These are phyloP conservation scores for Apiosordaria backusii DNA, from an alignment of 495 filamentous ascomycete species.

Conservation along the genomic window DNA sequence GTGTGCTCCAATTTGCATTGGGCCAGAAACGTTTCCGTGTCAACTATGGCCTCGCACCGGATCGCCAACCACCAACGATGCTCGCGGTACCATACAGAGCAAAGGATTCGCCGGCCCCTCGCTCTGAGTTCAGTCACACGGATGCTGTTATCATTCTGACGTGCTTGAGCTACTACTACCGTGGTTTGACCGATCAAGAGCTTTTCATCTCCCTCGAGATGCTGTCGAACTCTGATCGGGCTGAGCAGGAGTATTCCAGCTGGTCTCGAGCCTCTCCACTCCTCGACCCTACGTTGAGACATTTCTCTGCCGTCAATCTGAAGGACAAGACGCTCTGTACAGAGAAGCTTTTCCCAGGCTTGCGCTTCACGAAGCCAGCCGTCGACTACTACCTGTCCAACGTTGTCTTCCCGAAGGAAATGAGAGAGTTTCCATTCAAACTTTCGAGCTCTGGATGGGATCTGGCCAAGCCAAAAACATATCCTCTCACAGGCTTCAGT, in stretches of 20 bases:
- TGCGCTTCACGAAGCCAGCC: constrained; percentile 49
- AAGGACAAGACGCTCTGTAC: constrained; percentile 45
- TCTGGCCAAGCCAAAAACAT: constrained; percentile 45
- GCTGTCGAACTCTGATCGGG: constrained; percentile 55
- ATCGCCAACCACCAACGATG: constrained; percentile 39
- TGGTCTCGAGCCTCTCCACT: constrained; percentile 46
- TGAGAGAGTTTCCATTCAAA: constrained; percentile 61
- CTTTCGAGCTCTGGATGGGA: constrained; percentile 71
- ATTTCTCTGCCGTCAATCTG: constrained; percentile 58
- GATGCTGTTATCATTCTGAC: constrained; percentile 68
- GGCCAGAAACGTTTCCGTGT: constrained; percentile 62
- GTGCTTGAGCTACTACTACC: constrained; percentile 65
- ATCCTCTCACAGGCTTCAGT: constrained; percentile 64
- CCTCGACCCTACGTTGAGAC: constrained; percentile 40
- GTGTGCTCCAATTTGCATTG: constrained; percentile 54
- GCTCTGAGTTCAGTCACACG: constrained; percentile 71
- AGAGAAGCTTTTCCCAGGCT: constrained; percentile 47
- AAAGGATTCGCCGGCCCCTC: constrained; percentile 60
- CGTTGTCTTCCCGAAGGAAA: constrained; percentile 63
- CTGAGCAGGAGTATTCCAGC: constrained; percentile 46
- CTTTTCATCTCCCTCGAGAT: constrained; percentile 47
- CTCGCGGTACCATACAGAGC: constrained; percentile 70
- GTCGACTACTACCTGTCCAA: constrained; percentile 63
- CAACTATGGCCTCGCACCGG: constrained; percentile 58
- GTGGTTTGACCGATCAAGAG: constrained; percentile 54